Conservation (phyloP, 306 rosid genomes). For the cucumber (Cucumis sativus) region DNA sequence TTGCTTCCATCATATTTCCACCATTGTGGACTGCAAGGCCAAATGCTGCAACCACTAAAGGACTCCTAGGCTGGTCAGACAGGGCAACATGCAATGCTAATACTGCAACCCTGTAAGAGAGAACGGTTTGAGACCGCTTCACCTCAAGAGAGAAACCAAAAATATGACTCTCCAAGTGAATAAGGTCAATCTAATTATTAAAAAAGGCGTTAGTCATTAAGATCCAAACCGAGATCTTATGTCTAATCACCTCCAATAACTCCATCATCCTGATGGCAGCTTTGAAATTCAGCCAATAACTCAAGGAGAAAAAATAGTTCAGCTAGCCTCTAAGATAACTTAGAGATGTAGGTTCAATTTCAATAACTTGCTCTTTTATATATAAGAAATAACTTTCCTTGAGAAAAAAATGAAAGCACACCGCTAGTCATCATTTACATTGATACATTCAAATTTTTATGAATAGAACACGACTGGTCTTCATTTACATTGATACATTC, state of each 20-base stretch:
- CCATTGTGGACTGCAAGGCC: conserved; percentile 70
- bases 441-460: background rate
- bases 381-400: too few species aligned
- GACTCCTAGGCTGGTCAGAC: conserved; percentile 51
- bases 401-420: too few species aligned
- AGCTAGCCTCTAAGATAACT: background rate
- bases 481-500: background rate
- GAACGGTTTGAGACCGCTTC: conserved; percentile 17
- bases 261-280: background rate
- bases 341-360: background rate
- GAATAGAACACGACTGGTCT: background rate
- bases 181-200: background rate
- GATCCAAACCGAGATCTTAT: background rate
- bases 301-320: background rate
- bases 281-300: background rate
- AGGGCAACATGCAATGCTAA: conserved; percentile 72
- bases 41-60: conserved; percentile 67
- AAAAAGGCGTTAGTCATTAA: background rate
- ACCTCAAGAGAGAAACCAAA: background rate
- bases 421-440: background rate
- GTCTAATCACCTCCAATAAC: background rate
- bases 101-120: conserved; percentile 63
- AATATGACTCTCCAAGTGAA: background rate
- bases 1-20: conserved; percentile 62
- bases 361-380: background rate